Evolutionary conservation across 1,284 basidiomycete genomes (phyloP).

Genomic region (Peniophora sp.): DNA sequence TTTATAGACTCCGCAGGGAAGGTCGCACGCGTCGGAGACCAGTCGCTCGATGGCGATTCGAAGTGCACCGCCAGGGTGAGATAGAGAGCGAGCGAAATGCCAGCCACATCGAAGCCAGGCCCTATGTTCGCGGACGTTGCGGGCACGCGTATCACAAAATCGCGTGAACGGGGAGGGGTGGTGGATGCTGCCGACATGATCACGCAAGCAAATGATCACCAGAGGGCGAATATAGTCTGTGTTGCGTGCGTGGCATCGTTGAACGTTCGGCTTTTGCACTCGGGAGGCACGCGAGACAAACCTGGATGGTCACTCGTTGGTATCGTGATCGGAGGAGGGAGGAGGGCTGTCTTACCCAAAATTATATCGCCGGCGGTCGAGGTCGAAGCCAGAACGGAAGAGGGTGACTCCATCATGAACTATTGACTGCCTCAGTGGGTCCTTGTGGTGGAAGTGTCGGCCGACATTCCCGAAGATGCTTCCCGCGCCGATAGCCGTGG

Average conservation of each 20-base stretch:
- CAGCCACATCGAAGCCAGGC: conserved; percentile 98
- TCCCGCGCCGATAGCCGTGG: too few relatives aligned
- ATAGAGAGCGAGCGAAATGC: conserved; percentile 88
- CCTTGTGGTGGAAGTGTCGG: too few relatives aligned
- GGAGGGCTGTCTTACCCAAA: not conserved
- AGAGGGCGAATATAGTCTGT: too few relatives aligned
- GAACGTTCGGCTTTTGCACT: conserved; percentile 1
- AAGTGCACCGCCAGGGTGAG: conserved; percentile 71
- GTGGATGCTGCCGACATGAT: not conserved
- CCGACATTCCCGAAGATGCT: too few relatives aligned
- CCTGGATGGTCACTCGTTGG: conserved; percentile 3
- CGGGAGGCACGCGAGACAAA: conserved; percentile 6
- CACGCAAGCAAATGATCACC: too few relatives aligned
- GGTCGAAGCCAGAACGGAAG: too few relatives aligned
- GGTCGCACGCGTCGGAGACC: conserved; percentile 54
- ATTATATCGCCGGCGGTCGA: too few relatives aligned
- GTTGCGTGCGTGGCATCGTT: not conserved
- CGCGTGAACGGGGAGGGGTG: conserved; percentile 13
- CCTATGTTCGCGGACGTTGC: conserved; percentile 98
- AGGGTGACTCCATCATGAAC: too few relatives aligned
- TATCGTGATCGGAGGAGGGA: conserved; percentile 5
- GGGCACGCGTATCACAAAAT: conserved; percentile 76
- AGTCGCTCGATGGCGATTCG: conserved; percentile 21
- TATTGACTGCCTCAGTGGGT: too few relatives aligned
- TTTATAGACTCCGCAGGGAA: not conserved